Base-by-base conservation (phyloP, 345 rosid species). In the Gossypium herbaceum region DNA sequence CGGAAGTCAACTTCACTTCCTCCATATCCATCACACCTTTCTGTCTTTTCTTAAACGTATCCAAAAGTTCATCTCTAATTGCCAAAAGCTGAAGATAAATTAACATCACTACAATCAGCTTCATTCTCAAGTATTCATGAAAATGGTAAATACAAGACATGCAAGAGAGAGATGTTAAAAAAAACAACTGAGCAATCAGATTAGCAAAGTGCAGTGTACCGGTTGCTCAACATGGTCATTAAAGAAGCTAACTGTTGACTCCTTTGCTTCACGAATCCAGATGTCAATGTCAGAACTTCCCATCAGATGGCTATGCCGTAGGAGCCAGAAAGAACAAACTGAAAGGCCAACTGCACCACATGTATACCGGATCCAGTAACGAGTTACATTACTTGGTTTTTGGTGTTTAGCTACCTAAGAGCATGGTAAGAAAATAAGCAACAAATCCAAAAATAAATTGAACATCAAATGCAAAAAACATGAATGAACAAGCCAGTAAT, bases 221-320 rank as follows among this genome's bases (percentile, higher is more conserved):
- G 97, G 98, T 83, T 86, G 98, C 88, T 94, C 94, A 78, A 94
- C 97, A 81, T 94, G 98, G 58, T 90, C 94, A 74, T 79, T 84
- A 66, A 87, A 88, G 86, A 94, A 92, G 86, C 81, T 84, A 68
- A 66, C 56, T 55, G 89, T 89, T 55, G 97, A 91, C 65, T 90
- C 91, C 82, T 69, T 91, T 65, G 91, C 97, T 85, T 92, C 95
- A 73, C 44, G 73, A 82, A 92, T 83, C 98, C 98, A 94, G 78
- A 92, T 91, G 77, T 90, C 93, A 67, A 91, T 92, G 79, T 92
- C 97, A 63, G 95, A 81, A 81, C 97, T 92, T 77, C 98, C 97
- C 97, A 90, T 88, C 80, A 92, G 74, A 78, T 91, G 85, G 79
- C 98, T 94, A 77, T 94, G 98, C 51, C 75, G 89, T 65, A 92